These are phyloP conservation scores for Leccinum uliginosum DNA, from an alignment of 768 basidiomycete species.

Conservation along the genomic window DNA sequence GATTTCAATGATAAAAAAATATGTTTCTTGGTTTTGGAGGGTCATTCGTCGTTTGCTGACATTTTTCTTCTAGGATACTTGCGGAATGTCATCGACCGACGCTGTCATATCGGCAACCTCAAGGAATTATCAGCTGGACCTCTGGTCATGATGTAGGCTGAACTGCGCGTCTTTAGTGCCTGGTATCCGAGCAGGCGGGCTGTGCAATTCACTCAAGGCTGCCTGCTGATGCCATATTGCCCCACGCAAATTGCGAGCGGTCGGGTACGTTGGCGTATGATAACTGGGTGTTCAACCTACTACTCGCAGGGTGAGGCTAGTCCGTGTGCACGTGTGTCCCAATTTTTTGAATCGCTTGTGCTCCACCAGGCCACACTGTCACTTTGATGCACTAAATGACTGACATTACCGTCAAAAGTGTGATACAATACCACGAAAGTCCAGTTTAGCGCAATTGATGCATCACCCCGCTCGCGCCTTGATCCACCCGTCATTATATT, in stretches of 20 bases:
- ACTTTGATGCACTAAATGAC: too few relatives aligned
- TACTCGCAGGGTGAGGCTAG: neutral
- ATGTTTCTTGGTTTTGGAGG: neutral
- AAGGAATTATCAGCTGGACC: neutral
- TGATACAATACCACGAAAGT: too few relatives aligned
- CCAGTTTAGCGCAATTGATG: too few relatives aligned
- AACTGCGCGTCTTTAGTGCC: neutral
- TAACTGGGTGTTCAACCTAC: slow-evolving; percentile 3
- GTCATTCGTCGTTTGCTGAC: slow-evolving; percentile 1
- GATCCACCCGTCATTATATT: neutral
- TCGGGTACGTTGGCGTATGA: slow-evolving; percentile 16
- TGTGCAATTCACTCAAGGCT: neutral
- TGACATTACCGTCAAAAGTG: too few relatives aligned
- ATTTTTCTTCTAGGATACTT: slow-evolving; percentile 12
- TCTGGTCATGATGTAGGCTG: neutral
- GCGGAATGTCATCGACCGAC: neutral
- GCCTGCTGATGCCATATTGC: slow-evolving; percentile 7
- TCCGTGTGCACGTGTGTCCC: neutral
- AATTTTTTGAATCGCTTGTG: too few relatives aligned
- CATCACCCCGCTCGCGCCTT: too few relatives aligned
- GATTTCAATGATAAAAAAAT: slow-evolving; percentile 8
- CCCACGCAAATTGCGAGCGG: slow-evolving; percentile 12
- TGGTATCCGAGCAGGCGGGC: neutral
- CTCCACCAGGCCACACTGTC: too few relatives aligned
- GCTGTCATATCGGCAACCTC: slow-evolving; percentile 2